Evolutionary conservation across 2,329 filamentous ascomycete genomes (phyloP).

Genomic region (Alternaria sp.): DNA sequence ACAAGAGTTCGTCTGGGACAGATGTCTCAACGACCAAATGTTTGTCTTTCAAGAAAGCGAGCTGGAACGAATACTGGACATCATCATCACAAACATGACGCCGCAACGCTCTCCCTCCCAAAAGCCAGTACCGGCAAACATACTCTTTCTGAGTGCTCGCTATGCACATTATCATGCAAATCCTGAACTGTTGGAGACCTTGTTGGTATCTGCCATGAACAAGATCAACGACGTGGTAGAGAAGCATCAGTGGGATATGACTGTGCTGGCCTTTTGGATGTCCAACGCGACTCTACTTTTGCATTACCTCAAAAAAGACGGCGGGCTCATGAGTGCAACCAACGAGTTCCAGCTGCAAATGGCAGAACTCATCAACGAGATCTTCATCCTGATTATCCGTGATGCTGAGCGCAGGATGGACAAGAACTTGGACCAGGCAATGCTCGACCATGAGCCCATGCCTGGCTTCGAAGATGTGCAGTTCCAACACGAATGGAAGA

Average conservation of each 20-base stretch:
- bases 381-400: conserved; percentile 95
- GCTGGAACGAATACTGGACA: conserved; percentile 88
- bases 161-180: conserved; percentile 98
- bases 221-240: conserved; percentile 98
- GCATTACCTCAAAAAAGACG: conserved; percentile 96
- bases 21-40: conserved; percentile 97
- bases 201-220: conserved; percentile 87
- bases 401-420: conserved; percentile 96
- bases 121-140: conserved; percentile 96
- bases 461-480: conserved; percentile 95
- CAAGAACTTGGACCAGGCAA: conserved; percentile 89
- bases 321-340: conserved; percentile 80
- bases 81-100: conserved; percentile 97
- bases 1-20: conserved; percentile 95
- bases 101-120: conserved; percentile 95
- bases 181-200: conserved; percentile 78
- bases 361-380: conserved; percentile 94
- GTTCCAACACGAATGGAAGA: conserved; percentile 98
- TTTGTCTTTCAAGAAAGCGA: conserved; percentile 98
- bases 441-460: conserved; percentile 98
- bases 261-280: conserved; percentile 97
- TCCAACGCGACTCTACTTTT: conserved; percentile 95
- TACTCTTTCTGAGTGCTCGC: conserved; percentile 92
- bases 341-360: conserved; percentile 91
- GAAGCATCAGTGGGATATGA: conserved; percentile 98